Evolutionary conservation across 2,329 filamentous ascomycete genomes (phyloP).

Genomic region (Colletotrichum sp.): DNA sequence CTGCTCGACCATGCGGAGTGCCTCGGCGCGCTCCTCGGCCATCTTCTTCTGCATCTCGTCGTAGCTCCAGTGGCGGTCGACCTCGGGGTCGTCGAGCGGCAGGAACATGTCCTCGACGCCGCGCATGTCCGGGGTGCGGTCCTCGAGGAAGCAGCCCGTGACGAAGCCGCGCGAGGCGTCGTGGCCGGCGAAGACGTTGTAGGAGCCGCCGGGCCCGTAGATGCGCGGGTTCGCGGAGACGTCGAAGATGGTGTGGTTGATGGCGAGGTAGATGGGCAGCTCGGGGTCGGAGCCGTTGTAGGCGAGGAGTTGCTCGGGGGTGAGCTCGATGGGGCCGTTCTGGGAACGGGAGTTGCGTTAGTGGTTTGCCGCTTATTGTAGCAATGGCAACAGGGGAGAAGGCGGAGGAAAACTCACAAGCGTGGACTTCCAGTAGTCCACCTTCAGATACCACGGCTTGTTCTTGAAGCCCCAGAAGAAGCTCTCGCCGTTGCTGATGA

Average conservation of each 20-base stretch:
- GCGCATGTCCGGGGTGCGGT: conserved; percentile 82
- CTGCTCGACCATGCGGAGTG: conserved; percentile 67
- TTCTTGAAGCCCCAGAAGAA: conserved; percentile 70
- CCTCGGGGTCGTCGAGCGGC: conserved; percentile 63
- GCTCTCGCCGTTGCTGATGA: conserved; percentile 73
- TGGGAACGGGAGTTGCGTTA: conserved; percentile 27
- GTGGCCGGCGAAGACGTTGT: conserved; percentile 83
- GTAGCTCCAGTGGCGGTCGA: conserved; percentile 63
- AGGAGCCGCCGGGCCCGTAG: conserved; percentile 86
- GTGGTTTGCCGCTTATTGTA: too few species aligned
- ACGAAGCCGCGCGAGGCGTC: conserved; percentile 91
- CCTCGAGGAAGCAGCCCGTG: conserved; percentile 89
- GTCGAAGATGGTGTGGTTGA: conserved; percentile 88
- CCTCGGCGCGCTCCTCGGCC: conserved; percentile 68
- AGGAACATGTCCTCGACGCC: conserved; percentile 89
- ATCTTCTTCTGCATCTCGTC: conserved; percentile 58
- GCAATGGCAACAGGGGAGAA: neutral
- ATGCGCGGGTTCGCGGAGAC: conserved; percentile 71
- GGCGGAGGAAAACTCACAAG: conserved; percentile 52
- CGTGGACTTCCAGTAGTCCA: conserved; percentile 63
- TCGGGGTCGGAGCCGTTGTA: conserved; percentile 80
- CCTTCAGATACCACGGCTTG: conserved; percentile 65
- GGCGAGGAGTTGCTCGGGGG: conserved; percentile 71
- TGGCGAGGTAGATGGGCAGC: conserved; percentile 86
- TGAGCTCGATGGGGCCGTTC: conserved; percentile 70